Evolutionary conservation across 73 alveolate genomes (phyloP).

Genomic region (Blepharisma japonicum): DNA sequence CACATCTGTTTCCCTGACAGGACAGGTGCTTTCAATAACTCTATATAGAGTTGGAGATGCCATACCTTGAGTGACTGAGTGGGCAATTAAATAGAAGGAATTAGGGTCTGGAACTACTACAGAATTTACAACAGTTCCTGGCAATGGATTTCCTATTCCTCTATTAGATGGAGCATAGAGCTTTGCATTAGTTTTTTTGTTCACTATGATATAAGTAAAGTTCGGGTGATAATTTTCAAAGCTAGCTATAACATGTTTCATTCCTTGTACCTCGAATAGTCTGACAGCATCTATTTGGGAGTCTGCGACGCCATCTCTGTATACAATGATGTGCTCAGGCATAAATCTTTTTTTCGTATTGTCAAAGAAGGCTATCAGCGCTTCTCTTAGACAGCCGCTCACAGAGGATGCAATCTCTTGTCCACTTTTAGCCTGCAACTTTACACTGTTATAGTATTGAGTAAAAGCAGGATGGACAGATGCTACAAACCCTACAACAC

Average conservation of each 20-base stretch:
- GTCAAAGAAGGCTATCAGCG: conserved; percentile 12
- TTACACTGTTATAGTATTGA: conserved; percentile 35
- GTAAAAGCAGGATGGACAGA: conserved; percentile 42
- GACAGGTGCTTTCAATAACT: conserved; percentile 7
- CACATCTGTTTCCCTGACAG: conserved; percentile 45
- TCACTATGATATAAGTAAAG: conserved; percentile 5
- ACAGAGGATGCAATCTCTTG: conserved; percentile 16
- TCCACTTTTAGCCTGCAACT: conserved; percentile 32
- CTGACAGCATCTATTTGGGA: not conserved
- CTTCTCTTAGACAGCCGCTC: conserved; percentile 27
- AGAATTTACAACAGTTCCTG: conserved; percentile 28
- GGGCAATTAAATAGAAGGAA: conserved; percentile 14
- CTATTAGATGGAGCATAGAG: not conserved
- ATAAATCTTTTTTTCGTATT: conserved; percentile 9
- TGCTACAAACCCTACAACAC: conserved; percentile 55
- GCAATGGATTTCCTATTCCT: conserved; percentile 7
- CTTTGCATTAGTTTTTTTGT: conserved; percentile 13
- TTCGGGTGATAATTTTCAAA: not conserved
- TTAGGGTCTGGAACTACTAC: not conserved
- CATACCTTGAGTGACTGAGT: conserved; percentile 28
- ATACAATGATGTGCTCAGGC: conserved; percentile 12
- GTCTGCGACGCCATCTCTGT: conserved; percentile 24
- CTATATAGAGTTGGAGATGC: conserved; percentile 30
- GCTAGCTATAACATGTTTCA: not conserved
- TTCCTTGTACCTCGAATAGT: not conserved